Percentiles rank a stretch among this genome's conserved stretches.
phyloP scores from a whole-genome alignment of 148 eudicot species.

The Cornus suecica region DNA sequence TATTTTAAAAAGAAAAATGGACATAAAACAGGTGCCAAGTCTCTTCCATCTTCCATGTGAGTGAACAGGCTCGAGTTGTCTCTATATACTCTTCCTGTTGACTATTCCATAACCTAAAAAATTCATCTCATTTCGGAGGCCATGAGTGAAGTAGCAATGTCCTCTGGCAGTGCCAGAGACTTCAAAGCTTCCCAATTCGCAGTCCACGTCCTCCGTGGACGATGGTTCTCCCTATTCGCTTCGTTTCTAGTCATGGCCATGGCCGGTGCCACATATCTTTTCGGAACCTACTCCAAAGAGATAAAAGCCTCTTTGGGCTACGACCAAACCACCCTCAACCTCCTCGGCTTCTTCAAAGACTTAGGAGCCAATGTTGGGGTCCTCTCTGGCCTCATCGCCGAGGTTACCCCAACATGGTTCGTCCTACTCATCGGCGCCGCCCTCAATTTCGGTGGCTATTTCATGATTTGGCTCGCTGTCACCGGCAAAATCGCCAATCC shows the following conservation, averaged over 20 bases:
- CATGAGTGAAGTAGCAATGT: too few species aligned
- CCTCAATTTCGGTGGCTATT: constrained; percentile 8
- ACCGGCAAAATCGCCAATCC: not conserved
- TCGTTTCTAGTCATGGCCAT: constrained; percentile 3
- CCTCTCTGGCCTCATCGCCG: constrained; percentile 2
- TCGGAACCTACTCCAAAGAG: constrained; percentile 11
- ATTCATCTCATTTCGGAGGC: too few species aligned
- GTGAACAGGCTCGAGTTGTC: too few species aligned
- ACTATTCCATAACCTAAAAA: too few species aligned
- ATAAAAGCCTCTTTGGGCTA: constrained; percentile 10
- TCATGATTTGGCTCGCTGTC: constrained; percentile 16
- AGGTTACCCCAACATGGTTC: constrained; percentile 11
- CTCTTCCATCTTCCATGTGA: too few species aligned
- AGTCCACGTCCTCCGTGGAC: not conserved
- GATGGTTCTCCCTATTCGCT: constrained; percentile 14
- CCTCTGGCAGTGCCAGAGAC: too few species aligned
- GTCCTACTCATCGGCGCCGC: constrained; percentile 1
- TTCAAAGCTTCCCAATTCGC: too few species aligned
- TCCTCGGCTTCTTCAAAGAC: too few species aligned
- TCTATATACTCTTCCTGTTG: too few species aligned
- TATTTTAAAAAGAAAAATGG: too few species aligned
- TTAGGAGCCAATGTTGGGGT: constrained; percentile 9
- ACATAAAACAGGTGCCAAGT: too few species aligned
- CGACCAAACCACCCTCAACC: not conserved
- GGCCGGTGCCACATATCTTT: constrained; percentile 3